These are phyloP conservation scores for Pseudoscleropodium purum DNA, from an alignment of 225 moss, liverwort and hornwort genomes.

Conservation along the genomic window DNA sequence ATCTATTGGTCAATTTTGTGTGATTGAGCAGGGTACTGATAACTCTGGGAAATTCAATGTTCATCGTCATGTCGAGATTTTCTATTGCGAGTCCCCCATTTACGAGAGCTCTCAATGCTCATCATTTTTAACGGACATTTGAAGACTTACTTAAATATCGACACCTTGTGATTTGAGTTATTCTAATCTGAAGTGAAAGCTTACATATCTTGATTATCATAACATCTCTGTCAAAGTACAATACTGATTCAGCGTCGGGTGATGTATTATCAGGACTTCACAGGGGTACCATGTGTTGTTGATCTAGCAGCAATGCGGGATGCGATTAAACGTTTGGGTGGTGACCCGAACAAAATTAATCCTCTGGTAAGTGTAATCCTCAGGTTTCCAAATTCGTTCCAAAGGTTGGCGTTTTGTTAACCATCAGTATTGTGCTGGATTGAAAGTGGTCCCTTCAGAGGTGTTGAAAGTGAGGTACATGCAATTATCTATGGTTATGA, in stretches of 20 bases:
- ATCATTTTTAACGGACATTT: neutral
- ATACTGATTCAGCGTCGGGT: neutral
- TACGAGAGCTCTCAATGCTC: neutral
- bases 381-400: neutral
- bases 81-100: neutral
- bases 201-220: neutral
- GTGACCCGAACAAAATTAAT: conserved; percentile 86
- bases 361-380: conserved; percentile 48
- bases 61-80: neutral
- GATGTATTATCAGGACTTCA: conserved; percentile 63
- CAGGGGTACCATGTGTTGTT: conserved; percentile 85
- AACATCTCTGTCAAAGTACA: neutral
- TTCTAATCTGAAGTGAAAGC: neutral
- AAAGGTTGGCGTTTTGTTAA: neutral
- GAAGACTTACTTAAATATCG: neutral
- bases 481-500: neutral
- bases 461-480: neutral
- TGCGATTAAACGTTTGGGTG: conserved; percentile 79
- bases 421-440: neutral
- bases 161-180: neutral
- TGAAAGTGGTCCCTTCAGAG: neutral
- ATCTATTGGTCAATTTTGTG: neutral
- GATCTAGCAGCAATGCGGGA: conserved; percentile 96
- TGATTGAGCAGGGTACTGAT: neutral
- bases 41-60: neutral